A percentile compares a stretch with the other conserved stretches of the same genome.
Conservation (phyloP, 495 filamentous ascomycete species). For the Lasiosphaeris hirsuta region DNA sequence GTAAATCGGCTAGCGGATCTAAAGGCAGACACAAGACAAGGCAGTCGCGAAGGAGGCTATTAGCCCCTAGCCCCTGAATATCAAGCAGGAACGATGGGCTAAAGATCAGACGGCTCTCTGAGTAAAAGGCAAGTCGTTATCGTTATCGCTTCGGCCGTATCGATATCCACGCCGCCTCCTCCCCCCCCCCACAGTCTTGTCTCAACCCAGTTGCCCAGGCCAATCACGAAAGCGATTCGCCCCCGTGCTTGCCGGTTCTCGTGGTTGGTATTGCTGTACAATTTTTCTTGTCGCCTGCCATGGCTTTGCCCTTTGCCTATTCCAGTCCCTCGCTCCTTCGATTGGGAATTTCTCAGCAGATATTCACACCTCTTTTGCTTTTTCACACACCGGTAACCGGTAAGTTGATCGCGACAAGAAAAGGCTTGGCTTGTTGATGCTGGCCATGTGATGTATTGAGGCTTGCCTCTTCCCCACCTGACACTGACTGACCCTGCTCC, state of each 20-base stretch:
- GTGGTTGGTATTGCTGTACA: not conserved
- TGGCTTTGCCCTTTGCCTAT: not conserved
- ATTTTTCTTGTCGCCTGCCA: too few species aligned
- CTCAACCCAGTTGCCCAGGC: not conserved
- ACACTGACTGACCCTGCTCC: not conserved
- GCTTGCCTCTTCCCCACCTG: constrained; percentile 9
- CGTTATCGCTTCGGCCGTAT: not conserved
- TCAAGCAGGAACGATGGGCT: not conserved
- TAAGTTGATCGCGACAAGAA: too few species aligned
- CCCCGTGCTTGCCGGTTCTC: not conserved
- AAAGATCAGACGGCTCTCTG: not conserved
- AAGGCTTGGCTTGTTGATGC: not conserved
- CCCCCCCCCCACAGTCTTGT: not conserved
- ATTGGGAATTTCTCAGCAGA: too few species aligned
- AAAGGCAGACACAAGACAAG: too few species aligned
- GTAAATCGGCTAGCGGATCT: too few species aligned
- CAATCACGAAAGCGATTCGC: too few species aligned
- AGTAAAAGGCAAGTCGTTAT: not conserved
- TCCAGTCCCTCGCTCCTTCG: too few species aligned
- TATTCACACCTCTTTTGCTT: too few species aligned
- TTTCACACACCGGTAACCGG: too few species aligned
- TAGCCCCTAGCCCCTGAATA: not conserved
- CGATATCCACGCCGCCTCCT: not conserved
- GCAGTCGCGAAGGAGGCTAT: too few species aligned
- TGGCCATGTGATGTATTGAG: constrained; percentile 10